These are phyloP conservation scores for Pythium guiyangense DNA, from an alignment of 352 stramenopile species.

Conservation along the genomic window DNA sequence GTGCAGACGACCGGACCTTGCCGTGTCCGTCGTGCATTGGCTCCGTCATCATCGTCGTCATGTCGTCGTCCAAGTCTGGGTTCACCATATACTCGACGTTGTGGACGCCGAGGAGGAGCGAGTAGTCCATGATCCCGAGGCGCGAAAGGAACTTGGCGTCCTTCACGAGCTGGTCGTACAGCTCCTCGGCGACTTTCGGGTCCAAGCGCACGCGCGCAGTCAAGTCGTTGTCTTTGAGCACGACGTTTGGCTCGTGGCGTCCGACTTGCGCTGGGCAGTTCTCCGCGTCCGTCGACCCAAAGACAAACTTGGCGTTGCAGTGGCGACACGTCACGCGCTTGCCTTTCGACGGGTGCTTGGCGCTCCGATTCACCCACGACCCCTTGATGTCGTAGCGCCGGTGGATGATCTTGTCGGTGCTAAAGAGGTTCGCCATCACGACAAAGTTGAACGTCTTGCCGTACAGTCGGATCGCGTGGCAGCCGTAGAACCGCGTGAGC, in stretches of 20 bases:
- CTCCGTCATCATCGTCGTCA: neutral
- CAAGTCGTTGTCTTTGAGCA: constrained; percentile 87
- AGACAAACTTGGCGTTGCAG: constrained; percentile 87
- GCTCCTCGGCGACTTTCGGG: constrained; percentile 63
- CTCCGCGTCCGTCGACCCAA: constrained; percentile 75
- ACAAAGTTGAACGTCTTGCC: constrained; percentile 90
- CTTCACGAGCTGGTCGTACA: constrained; percentile 83
- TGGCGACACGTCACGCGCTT: constrained; percentile 83
- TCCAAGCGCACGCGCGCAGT: constrained; percentile 80
- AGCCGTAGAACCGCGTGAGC: constrained; percentile 81
- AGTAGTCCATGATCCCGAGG: constrained; percentile 91
- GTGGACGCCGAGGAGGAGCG: constrained; percentile 84
- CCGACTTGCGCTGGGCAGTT: constrained; percentile 71
- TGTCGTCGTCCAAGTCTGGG: constrained; percentile 57
- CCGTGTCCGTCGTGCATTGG: neutral
- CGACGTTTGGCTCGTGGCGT: constrained; percentile 80
- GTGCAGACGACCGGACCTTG: constrained; percentile 13
- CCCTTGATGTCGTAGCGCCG: constrained; percentile 87
- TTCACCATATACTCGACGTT: constrained; percentile 88
- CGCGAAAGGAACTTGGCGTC: constrained; percentile 84
- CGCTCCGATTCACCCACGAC: constrained; percentile 85
- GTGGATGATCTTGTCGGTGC: constrained; percentile 78
- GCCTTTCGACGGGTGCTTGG: constrained; percentile 82
- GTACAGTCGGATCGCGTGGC: constrained; percentile 81
- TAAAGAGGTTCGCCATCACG: constrained; percentile 88